Conservation (phyloP, 2,329 filamentous ascomycete genomes). For the Geosmithia putterillii region DNA sequence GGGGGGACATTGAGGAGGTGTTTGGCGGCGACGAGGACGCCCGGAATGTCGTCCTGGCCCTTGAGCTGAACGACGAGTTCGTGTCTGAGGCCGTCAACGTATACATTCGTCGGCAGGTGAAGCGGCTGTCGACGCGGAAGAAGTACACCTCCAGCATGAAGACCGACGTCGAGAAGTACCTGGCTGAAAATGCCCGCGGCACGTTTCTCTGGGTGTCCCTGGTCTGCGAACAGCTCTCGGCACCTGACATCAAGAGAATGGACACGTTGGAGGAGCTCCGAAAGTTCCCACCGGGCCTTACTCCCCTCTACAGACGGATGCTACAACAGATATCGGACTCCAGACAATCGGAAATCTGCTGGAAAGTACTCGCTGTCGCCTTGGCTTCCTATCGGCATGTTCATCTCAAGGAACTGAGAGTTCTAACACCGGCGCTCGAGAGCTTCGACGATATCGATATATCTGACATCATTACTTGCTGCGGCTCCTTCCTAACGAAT, state of each 20-base stretch:
- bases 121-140: constrained; percentile 7
- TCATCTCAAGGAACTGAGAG: constrained; percentile 14
- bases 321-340: constrained; percentile 13
- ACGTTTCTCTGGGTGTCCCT: constrained; percentile 13
- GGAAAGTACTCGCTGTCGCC: constrained; percentile 7
- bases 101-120: constrained; percentile 20
- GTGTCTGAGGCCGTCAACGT: constrained; percentile 17
- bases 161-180: constrained; percentile 5
- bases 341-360: constrained; percentile 1
- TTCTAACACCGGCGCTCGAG: constrained; percentile 7
- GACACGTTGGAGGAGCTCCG: constrained; percentile 7
- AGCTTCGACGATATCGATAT: constrained; percentile 6
- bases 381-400: constrained; percentile 18
- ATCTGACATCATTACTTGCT: constrained; percentile 15
- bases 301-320: constrained; percentile 22
- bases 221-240: constrained; percentile 3
- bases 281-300: constrained; percentile 16
- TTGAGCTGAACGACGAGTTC: constrained; percentile 22
- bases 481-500: constrained; percentile 24
- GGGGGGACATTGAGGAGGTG: constrained; percentile 18
- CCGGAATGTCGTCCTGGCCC: constrained; percentile 12
- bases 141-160: neutral
- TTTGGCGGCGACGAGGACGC: constrained; percentile 12
- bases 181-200: constrained; percentile 14
- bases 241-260: neutral